Base-by-base conservation (phyloP, 1,139 yeast species). In the Debaryomyces subglobosus region DNA sequence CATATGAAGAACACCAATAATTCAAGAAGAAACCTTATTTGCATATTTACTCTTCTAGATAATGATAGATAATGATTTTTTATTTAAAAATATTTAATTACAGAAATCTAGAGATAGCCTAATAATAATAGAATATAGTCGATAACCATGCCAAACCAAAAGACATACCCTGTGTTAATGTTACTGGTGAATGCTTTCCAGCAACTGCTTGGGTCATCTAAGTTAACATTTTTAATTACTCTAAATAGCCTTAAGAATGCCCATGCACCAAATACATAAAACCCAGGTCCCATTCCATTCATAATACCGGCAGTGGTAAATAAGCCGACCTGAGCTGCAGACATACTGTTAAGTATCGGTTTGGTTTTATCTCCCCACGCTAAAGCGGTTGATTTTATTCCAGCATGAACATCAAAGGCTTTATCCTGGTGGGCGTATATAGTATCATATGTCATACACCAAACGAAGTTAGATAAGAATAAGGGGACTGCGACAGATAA, bases 391-490 rank as follows among this genome's bases (percentile, higher is more conserved):
- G 97, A 89, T 66, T 92, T 91, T 56, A 95, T 87, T 6, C 98
- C 98, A 0, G 96, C 98, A 48, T 79, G 73, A 46, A 87, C 71
- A 66, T 95, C 99, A 61, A 86, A 95, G 50, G 68, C 71, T 70
- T 95, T 95, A 67, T 95, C 99, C 71, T 95, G 99, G 65, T 95
- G 99, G 1, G 99, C 99, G 65, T 95, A 95, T 38, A 95, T 84
- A 2, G 98, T 89, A 66, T 95, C 99, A 67, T 95, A 95, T 45
- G 87, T 85, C 89, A 95, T 87, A 56, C 96, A 86, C 99, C 99
- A 95, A 49, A 86, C 76, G 63, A 86, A 88, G 42, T 91, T 85
- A 15, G 96, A 83, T 2, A 84, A 66, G 58, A 86, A 89, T 45
- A 95, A 74, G 1, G 97, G 90, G 10, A 82, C 72, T 81, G 92